Percentiles rank a stretch among this genome's conserved stretches.
Conservation (phyloP, 352 stramenopile genomes). For the Phytophthora pinifolia region DNA sequence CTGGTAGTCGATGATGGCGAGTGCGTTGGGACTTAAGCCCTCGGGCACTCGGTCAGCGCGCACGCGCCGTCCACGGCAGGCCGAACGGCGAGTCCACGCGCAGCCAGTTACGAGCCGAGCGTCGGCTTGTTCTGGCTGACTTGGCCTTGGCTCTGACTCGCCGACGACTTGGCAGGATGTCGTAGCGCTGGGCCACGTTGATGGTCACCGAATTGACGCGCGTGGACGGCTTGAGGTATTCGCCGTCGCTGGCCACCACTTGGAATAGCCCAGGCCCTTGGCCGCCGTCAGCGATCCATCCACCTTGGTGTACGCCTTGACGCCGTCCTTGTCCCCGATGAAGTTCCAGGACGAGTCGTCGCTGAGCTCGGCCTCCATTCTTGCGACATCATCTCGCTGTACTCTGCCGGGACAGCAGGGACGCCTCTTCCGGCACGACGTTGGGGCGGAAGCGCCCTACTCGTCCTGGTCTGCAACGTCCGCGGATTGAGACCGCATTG, state of each 20-base stretch:
- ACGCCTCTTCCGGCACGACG: slow-evolving; percentile 42
- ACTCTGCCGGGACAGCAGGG: slow-evolving; percentile 47
- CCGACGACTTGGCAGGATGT: slow-evolving; percentile 37
- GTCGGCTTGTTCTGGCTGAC: slow-evolving; percentile 9
- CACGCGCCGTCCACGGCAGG: slow-evolving; percentile 30
- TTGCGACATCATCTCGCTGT: slow-evolving; percentile 56
- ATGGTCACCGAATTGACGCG: slow-evolving; percentile 34
- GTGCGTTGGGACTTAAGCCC: slow-evolving; percentile 37
- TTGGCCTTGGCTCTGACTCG: slow-evolving; percentile 11
- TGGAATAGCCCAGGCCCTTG: slow-evolving; percentile 45
- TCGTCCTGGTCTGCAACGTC: slow-evolving; percentile 25
- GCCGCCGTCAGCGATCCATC: slow-evolving; percentile 65
- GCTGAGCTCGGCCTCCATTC: slow-evolving; percentile 62
- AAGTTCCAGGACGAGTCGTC: slow-evolving; percentile 60
- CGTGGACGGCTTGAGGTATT: slow-evolving; percentile 37
- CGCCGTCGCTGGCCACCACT: slow-evolving; percentile 22
- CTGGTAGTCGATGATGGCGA: slow-evolving; percentile 43
- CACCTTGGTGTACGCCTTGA: slow-evolving; percentile 68
- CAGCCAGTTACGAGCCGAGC: slow-evolving; percentile 35
- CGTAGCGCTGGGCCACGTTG: slow-evolving; percentile 40
- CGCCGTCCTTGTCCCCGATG: slow-evolving; percentile 66
- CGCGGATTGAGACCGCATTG: slow-evolving; percentile 20
- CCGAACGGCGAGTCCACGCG: slow-evolving; percentile 29
- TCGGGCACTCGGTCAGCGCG: slow-evolving; percentile 28
- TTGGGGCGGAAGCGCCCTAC: slow-evolving; percentile 1